Conservation (phyloP, 2,329 filamentous ascomycete genomes). For the Microcyclosporella mali region DNA sequence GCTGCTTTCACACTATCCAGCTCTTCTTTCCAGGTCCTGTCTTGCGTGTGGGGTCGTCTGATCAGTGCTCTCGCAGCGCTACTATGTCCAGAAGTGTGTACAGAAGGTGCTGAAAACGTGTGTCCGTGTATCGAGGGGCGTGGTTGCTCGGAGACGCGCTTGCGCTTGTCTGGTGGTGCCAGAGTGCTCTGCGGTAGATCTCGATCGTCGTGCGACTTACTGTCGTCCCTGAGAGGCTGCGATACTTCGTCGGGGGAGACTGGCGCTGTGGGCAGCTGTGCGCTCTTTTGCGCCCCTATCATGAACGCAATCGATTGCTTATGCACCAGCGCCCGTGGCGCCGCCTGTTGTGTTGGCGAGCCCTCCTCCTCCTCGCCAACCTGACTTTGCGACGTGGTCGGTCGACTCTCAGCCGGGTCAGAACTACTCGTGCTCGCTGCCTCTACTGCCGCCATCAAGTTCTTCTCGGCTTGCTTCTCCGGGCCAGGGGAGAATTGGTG, state of each 20-base stretch:
- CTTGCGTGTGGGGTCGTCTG: background rate
- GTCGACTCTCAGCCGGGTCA: background rate
- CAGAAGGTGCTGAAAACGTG: background rate
- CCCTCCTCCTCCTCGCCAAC: no score
- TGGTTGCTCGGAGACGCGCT: background rate
- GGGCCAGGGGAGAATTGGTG: background rate
- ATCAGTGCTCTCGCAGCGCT: background rate
- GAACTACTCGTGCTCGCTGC: background rate
- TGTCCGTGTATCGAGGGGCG: background rate
- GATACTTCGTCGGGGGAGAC: no score
- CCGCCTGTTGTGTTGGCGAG: no score
- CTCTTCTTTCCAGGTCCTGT: slow-evolving; percentile 4
- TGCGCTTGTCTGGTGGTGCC: slow-evolving; percentile 1
- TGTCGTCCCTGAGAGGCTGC: no score
- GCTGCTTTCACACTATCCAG: slow-evolving; percentile 2
- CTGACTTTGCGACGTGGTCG: no score
- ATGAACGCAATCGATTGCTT: slow-evolving; percentile 2
- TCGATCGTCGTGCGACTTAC: no score
- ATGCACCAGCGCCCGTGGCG: background rate
- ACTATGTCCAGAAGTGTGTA: background rate
- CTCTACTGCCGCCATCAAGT: slow-evolving; percentile 3
- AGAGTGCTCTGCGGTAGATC: no score
- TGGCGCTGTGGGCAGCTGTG: no score
- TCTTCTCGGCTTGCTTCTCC: background rate
- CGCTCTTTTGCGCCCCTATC: background rate